A percentile compares a stretch with the other conserved stretches of the same genome.
Conservation (phyloP, 495 filamentous ascomycete genomes). For the Neurospora sp. region DNA sequence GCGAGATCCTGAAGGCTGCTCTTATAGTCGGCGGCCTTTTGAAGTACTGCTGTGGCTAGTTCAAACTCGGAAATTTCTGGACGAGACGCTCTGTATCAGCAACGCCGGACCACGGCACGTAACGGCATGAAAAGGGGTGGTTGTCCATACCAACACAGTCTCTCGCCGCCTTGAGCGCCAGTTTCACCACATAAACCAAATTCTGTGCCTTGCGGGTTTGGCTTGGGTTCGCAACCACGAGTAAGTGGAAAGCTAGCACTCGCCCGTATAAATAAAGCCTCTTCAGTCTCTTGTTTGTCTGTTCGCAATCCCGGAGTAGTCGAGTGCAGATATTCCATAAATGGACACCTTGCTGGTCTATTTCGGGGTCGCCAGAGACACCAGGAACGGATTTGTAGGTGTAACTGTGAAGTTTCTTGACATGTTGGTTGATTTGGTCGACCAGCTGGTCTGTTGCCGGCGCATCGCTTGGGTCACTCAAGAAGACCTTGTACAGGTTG, state of each 20-base stretch:
- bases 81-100: conserved; percentile 4
- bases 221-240: conserved; percentile 45
- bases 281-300: conserved; percentile 2
- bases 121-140: background rate
- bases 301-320: conserved; percentile 24
- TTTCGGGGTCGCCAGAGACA: conserved; percentile 21
- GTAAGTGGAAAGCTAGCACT: conserved; percentile 58
- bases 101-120: background rate
- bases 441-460: conserved; percentile 16
- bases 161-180: conserved; percentile 56
- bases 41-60: conserved; percentile 47
- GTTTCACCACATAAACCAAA: conserved; percentile 48
- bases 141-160: conserved; percentile 48
- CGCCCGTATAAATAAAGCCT: conserved; percentile 36
- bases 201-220: conserved; percentile 21
- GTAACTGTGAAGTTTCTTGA: conserved; percentile 18
- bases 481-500: conserved; percentile 12
- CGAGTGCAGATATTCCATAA: conserved; percentile 63
- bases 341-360: conserved; percentile 43
- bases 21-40: conserved; percentile 54
- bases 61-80: conserved; percentile 44
- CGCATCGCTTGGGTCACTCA: conserved; percentile 7
- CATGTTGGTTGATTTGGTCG: conserved; percentile 29
- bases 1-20: conserved; percentile 38
- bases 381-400: conserved; percentile 4